Base-by-base conservation (phyloP, 2,329 filamentous ascomycete species). In the Tolypocladium pustulatum region DNA sequence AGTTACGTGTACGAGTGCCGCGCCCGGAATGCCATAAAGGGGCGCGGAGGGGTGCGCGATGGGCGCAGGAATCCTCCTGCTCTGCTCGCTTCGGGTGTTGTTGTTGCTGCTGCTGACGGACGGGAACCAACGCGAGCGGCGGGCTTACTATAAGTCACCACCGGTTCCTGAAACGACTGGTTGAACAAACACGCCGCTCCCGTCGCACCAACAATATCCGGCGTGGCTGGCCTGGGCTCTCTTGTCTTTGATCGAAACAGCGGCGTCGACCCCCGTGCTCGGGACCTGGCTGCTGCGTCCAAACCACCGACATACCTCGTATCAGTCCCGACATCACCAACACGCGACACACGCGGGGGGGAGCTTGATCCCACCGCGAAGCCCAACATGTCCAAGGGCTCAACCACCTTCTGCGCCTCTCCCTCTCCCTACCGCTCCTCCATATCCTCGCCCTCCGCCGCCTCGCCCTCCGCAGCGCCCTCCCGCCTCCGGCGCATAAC, bases 401-500 rank as follows among this genome's bases (percentile, higher is more conserved):
- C 46, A 20, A 12, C 46, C 4, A 6, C 27, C 27, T 17, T 51
- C 17, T 30, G 46, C 46, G 17, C 7, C 46, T 20, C 27, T 2
- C 17, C 46, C 13, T 49, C 46, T 5, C 13, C 43, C 43, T 27
- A 15, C 27, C 8, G 27, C 2, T 20, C 46, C 25, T 30, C 46
- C n/a, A n/a, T n/a, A n/a, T n/a, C n/a, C 8, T 20, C 40, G 41
- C 54, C 40, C 1, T 30, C 27, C 27, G 27, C 46, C n/a, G n/a
- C n/a, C 8, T 20, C 40, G 41, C 54, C 40, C 1, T 30, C 27
- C 27, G 27, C 46, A 4, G 15, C 46, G 27, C 7, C 30, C 3
- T 40, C 25, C 20, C 49, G 36, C 46, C 52, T 58, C 32, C 58
- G 60, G 43, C 60, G 53, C 58, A 58, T 58, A 46, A 3, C 53